Conservation (phyloP, 2,329 filamentous ascomycete species). For the Colletotrichum agaves region DNA sequence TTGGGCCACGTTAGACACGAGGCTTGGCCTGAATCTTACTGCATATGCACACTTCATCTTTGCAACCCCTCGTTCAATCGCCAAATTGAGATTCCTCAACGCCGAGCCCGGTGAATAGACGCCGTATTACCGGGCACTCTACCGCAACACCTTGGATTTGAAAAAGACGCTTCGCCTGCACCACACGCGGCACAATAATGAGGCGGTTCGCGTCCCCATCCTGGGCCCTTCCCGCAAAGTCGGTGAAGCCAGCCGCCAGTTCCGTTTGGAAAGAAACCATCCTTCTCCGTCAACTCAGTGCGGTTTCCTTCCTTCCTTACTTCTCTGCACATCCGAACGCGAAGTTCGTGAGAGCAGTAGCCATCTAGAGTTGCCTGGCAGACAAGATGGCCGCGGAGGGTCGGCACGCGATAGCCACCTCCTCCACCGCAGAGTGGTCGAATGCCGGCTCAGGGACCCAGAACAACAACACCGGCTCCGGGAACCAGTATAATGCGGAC, state of each 20-base stretch:
- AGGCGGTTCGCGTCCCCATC: slow-evolving; percentile 15
- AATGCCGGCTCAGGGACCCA: not conserved
- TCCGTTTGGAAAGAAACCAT: too few species aligned
- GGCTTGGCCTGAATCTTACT: too few species aligned
- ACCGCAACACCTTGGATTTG: slow-evolving; percentile 16
- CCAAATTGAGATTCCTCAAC: slow-evolving; percentile 9
- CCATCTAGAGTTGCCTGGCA: too few species aligned
- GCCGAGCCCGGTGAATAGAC: slow-evolving; percentile 8
- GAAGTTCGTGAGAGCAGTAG: too few species aligned
- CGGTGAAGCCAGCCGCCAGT: too few species aligned
- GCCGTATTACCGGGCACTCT: slow-evolving; percentile 17
- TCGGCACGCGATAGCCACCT: too few species aligned
- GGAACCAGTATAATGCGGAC: not conserved
- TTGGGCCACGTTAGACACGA: too few species aligned
- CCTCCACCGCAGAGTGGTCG: too few species aligned
- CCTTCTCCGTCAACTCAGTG: too few species aligned
- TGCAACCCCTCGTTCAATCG: slow-evolving; percentile 12
- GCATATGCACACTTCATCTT: not conserved
- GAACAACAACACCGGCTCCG: not conserved
- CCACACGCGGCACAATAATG: slow-evolving; percentile 14
- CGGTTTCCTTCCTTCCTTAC: too few species aligned
- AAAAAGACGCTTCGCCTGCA: slow-evolving; percentile 18
- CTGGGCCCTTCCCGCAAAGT: not conserved
- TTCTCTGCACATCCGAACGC: too few species aligned
- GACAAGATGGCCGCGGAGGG: too few species aligned